phyloP scores from a whole-genome alignment of 2,329 filamentous ascomycete genomes.

The Trichophyton verrucosum region DNA sequence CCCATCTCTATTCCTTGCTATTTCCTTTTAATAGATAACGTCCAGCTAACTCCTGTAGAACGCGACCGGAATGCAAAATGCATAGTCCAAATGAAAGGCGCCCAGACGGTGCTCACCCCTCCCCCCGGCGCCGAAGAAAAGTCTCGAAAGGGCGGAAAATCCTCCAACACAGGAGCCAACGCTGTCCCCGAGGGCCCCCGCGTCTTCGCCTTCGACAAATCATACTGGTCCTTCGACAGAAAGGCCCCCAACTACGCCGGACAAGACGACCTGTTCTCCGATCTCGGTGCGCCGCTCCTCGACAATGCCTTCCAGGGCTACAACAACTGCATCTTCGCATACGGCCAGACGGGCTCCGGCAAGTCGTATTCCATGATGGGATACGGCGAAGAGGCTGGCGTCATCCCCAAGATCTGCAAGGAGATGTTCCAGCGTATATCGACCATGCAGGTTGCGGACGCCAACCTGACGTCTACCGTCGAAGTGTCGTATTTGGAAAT shows the following conservation, averaged over 20 bases:
- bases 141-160: conserved; percentile 29
- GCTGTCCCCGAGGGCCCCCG: conserved; percentile 56
- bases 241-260: conserved; percentile 71
- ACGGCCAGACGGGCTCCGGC: conserved; percentile 94
- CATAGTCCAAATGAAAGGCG: conserved; percentile 91
- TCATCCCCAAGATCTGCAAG: conserved; percentile 93
- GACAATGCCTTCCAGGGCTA: conserved; percentile 98
- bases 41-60: conserved; percentile 44
- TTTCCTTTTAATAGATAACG: not conserved
- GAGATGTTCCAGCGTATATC: conserved; percentile 90
- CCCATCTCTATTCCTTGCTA: no score
- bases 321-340: conserved; percentile 99
- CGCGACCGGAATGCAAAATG: conserved; percentile 85
- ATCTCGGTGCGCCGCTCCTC: conserved; percentile 76
- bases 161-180: conserved; percentile 14
- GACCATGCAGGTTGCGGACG: conserved; percentile 55
- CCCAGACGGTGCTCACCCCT: conserved; percentile 73
- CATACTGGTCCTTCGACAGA: conserved; percentile 95
- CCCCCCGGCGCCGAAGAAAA: conserved; percentile 49
- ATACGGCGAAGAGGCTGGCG: conserved; percentile 87
- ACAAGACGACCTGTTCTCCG: conserved; percentile 76
- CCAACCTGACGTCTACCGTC: conserved; percentile 73
- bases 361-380: conserved; percentile 99
- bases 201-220: conserved; percentile 88
- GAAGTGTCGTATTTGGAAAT: conserved; percentile 98